A percentile compares a stretch with the other conserved stretches of the same genome.
phyloP scores from a whole-genome alignment of 2,329 filamentous ascomycete genomes.

The Trichophyton verrucosum region DNA sequence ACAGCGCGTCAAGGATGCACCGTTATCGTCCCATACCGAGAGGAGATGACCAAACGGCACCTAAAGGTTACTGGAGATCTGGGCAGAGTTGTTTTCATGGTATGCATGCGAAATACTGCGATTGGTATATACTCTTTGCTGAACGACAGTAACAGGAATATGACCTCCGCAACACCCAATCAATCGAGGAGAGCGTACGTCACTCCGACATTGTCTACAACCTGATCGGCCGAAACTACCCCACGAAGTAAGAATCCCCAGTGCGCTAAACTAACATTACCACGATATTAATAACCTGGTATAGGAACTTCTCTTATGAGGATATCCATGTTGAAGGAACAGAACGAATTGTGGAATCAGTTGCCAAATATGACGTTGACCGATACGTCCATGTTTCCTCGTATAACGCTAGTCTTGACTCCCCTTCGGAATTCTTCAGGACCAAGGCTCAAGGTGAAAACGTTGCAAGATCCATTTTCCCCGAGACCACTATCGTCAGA shows the following conservation, averaged over 20 bases:
- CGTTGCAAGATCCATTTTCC: conserved; percentile 77
- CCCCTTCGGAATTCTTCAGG: conserved; percentile 74
- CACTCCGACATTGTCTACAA: conserved; percentile 98
- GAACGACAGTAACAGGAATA: conserved; percentile 54
- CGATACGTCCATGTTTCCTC: conserved; percentile 94
- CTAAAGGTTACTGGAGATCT: conserved; percentile 93
- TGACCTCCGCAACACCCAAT: conserved; percentile 85
- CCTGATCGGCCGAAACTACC: conserved; percentile 83
- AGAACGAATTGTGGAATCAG: conserved; percentile 83
- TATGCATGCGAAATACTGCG: conserved; percentile 27
- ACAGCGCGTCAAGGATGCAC: conserved; percentile 85
- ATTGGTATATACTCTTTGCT: neutral
- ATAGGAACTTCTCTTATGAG: conserved; percentile 79
- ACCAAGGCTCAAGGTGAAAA: conserved; percentile 81
- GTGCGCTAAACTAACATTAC: too few species aligned
- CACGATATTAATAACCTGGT: neutral
- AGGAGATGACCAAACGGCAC: conserved; percentile 97
- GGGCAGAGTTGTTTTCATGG: conserved; percentile 75
- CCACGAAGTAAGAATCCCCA: conserved; percentile 61
- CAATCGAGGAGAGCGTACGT: conserved; percentile 89
- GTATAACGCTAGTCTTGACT: conserved; percentile 73
- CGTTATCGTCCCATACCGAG: conserved; percentile 82
- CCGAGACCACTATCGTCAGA: conserved; percentile 91
- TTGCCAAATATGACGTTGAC: conserved; percentile 96
- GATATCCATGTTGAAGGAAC: conserved; percentile 90